Percentiles rank a stretch among this genome's conserved stretches.
Conservation (phyloP, 495 filamentous ascomycete genomes). For the Recurvomyces mirabilis region DNA sequence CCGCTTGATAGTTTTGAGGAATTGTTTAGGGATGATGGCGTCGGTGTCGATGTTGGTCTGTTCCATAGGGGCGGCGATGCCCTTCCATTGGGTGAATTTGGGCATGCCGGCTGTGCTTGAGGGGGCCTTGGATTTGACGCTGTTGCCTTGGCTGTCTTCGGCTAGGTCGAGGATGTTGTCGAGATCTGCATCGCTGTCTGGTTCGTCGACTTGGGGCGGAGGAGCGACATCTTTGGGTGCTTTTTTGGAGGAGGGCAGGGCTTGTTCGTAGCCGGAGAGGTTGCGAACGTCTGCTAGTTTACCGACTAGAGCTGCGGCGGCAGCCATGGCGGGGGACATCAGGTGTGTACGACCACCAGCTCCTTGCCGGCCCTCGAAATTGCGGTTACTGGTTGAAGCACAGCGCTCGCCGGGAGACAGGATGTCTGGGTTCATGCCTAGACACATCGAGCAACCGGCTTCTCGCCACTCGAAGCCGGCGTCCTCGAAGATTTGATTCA, state of each 20-base stretch:
- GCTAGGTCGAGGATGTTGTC: slow-evolving; percentile 71
- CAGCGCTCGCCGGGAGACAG: slow-evolving; percentile 88
- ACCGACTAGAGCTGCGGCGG: slow-evolving; percentile 76
- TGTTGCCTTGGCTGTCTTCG: slow-evolving; percentile 54
- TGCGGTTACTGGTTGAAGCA: slow-evolving; percentile 90
- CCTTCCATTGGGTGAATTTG: slow-evolving; percentile 70
- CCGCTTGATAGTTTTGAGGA: slow-evolving; percentile 98
- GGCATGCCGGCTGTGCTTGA: slow-evolving; percentile 56
- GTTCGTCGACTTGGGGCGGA: slow-evolving; percentile 58
- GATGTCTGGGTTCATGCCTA: slow-evolving; percentile 99
- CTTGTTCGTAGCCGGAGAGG: slow-evolving; percentile 36
- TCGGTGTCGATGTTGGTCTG: slow-evolving; percentile 90
- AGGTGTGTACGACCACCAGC: slow-evolving; percentile 87
- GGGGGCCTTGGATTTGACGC: slow-evolving; percentile 38
- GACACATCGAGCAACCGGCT: slow-evolving; percentile 96
- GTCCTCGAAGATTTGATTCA: slow-evolving; percentile 82
- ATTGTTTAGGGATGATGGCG: slow-evolving; percentile 98
- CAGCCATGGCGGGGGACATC: slow-evolving; percentile 95
- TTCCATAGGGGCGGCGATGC: slow-evolving; percentile 80
- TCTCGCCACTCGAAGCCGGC: slow-evolving; percentile 97
- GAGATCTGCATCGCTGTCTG: slow-evolving; percentile 60
- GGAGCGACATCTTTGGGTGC: slow-evolving; percentile 47
- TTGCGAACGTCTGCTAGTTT: slow-evolving; percentile 87
- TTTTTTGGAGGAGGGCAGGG: slow-evolving; percentile 26
- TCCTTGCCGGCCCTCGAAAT: slow-evolving; percentile 95